Evolutionary conservation across 2,329 filamentous ascomycete species (phyloP).

Genomic region (Aspergillus sclerotialis): DNA sequence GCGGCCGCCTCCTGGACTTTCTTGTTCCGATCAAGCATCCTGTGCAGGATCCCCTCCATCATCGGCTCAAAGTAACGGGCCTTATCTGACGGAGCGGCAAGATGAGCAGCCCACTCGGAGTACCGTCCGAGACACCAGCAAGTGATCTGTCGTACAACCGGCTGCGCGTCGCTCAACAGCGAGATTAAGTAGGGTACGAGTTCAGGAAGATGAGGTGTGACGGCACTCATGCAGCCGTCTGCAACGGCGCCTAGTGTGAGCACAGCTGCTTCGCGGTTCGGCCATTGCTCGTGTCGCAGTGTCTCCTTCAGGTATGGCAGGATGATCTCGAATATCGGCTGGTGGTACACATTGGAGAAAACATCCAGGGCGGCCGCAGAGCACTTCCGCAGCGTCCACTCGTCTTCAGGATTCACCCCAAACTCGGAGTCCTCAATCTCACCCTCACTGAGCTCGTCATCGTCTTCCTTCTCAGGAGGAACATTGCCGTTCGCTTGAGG

Average conservation of each 20-base stretch:
- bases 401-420: conserved; percentile 71
- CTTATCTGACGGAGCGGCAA: conserved; percentile 60
- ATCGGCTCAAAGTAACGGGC: conserved; percentile 83
- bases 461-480: conserved; percentile 49
- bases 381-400: conserved; percentile 94
- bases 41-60: conserved; percentile 90
- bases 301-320: conserved; percentile 89
- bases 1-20: conserved; percentile 94
- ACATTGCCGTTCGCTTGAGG: conserved; percentile 33
- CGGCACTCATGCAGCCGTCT: conserved; percentile 84
- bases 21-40: conserved; percentile 97
- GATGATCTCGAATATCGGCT: conserved; percentile 82
- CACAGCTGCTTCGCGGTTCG: conserved; percentile 85
- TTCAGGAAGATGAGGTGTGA: conserved; percentile 83
- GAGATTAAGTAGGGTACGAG: conserved; percentile 85
- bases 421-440: conserved; percentile 74
- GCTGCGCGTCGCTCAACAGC: conserved; percentile 74
- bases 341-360: conserved; percentile 83
- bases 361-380: conserved; percentile 93
- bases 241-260: conserved; percentile 90
- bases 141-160: conserved; percentile 90
- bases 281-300: conserved; percentile 82
- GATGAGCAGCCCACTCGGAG: conserved; percentile 79
- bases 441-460: conserved; percentile 78
- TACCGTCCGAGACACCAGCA: conserved; percentile 96